A percentile compares a stretch with the other conserved stretches of the same genome.
phyloP scores from a whole-genome alignment of 495 filamentous ascomycete genomes.

The Trichoderma erinaceum region DNA sequence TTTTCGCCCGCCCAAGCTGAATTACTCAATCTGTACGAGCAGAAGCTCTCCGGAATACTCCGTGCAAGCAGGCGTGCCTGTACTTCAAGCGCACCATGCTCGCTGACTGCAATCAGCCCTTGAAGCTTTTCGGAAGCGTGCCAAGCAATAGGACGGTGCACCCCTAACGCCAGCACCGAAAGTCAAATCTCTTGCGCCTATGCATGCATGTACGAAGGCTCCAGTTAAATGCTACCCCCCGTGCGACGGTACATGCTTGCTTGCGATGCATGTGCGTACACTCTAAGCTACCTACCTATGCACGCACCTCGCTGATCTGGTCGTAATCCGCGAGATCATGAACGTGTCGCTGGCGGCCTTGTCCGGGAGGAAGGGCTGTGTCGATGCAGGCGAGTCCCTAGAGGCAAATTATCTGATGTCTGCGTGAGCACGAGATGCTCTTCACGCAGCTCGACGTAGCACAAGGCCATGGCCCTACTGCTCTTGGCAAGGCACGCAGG shows the following conservation, averaged over 20 bases:
- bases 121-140: conserved; percentile 5
- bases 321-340: background rate
- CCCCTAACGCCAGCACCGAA: conserved; percentile 11
- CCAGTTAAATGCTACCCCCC: conserved; percentile 4
- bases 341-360: background rate
- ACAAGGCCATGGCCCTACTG: background rate
- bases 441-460: background rate
- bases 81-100: background rate
- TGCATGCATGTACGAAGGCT: conserved; percentile 11
- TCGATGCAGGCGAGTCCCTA: background rate
- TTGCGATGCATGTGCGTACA: background rate
- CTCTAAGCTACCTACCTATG: background rate
- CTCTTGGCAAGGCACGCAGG: background rate
- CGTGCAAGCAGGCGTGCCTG: background rate
- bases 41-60: conserved; percentile 1
- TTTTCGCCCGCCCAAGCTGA: background rate
- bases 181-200: conserved; percentile 13
- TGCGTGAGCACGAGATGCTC: background rate
- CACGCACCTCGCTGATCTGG: background rate
- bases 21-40: background rate
- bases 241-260: background rate
- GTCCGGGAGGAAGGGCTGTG: background rate
- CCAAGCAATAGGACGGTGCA: background rate
- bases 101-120: background rate
- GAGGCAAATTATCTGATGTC: background rate